Evolutionary conservation across 371 early-diverging fungal species (phyloP), one percentile per base, ranked within the genome.

Genomic region (Mucor saturninus): DNA sequence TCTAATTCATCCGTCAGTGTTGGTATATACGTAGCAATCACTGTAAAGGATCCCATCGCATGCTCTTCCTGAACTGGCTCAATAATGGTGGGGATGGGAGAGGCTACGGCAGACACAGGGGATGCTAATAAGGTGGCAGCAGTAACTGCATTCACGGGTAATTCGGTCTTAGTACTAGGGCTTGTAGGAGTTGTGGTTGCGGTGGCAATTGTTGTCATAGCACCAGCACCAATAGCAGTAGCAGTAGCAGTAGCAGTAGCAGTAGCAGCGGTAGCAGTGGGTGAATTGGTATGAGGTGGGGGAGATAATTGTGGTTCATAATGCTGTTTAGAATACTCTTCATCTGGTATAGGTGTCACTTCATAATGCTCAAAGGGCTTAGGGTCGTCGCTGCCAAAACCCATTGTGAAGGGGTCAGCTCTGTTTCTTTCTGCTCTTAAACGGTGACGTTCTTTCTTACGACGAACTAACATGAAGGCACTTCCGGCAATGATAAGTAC

Each of bases 1-100:
- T 84, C 83, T 50, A 87, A 67, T 59, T 87, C 88, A 64, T 87
- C 88, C 26, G 75, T 73, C 51, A 86, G 38, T 5, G 79, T 79
- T 7, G 88, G 88, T n/a, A 73, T 74, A 64, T 78, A 87, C 4
- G 77, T 79, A 13, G 77, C 66, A 7, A 79, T 65, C 0, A 83
- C 84, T 10, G 55, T 68, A 39, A 61, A 80, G 14, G 73, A 72
- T 8, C 78, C 78, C 13, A 79, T 46, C 0, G 46, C 8, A 2
- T 15, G 46, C 15, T 43, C 8, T 21, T 46, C n/a, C 14, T 46
- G 21, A 10, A 53, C 3, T 21, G 54, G 26, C 39, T 39, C 29
- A 15, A 62, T 35, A 10, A 56, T n/a, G 21, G 31, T 35, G 40
- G 49, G 26, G 4, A 9, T 38, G 2, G 58, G 6, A 2, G 39